Conservation (phyloP, 1,284 basidiomycete species). For the Ganoderma leucocontextum region DNA sequence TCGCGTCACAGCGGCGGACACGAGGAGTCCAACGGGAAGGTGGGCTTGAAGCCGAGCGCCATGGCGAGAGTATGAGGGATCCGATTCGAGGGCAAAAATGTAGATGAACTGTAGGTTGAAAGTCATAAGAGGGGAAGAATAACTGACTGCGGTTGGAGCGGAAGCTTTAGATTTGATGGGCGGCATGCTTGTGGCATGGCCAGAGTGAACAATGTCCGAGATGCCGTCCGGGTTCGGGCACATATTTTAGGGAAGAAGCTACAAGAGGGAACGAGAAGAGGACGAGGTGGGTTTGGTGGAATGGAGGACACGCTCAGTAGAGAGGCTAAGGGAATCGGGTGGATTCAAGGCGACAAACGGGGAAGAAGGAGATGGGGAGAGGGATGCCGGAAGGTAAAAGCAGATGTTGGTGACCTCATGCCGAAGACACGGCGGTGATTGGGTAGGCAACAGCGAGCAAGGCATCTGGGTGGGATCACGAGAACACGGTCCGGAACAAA, state of each 20-base stretch:
- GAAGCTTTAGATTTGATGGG: not conserved
- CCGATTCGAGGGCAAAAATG: conserved; percentile 5
- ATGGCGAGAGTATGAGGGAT: not conserved
- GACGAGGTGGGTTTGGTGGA: too few relatives aligned
- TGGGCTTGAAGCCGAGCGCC: not conserved
- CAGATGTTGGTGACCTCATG: not conserved
- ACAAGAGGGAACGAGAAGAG: not conserved
- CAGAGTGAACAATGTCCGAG: not conserved
- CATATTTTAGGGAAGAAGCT: not conserved
- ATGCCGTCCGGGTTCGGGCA: not conserved
- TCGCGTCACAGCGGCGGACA: not conserved
- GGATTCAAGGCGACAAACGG: not conserved
- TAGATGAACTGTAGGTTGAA: not conserved
- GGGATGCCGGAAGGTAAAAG: not conserved
- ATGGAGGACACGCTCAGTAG: not conserved
- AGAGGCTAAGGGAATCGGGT: not conserved
- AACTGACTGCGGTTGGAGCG: conserved; percentile 3
- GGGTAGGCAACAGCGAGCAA: not conserved
- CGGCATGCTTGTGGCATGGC: not conserved
- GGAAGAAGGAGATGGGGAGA: not conserved
- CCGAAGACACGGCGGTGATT: not conserved
- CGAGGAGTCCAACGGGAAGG: not conserved
- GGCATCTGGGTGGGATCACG: not conserved
- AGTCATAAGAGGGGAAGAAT: not conserved
- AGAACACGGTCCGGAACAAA: not conserved